phyloP scores from a whole-genome alignment of 306 rosid species.

The Vicia sativa region DNA sequence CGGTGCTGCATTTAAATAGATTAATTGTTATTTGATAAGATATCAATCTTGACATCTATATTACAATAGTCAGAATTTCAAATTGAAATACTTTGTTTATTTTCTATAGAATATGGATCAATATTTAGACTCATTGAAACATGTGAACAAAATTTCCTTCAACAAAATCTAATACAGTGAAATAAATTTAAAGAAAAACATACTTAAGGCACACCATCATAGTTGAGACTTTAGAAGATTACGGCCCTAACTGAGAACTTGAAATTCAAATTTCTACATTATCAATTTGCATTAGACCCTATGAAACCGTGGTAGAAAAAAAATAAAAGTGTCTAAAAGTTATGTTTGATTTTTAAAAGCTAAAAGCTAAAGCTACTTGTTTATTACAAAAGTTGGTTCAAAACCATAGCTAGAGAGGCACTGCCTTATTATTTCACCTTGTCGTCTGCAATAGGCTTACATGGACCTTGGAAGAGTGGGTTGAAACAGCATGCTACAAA shows the following conservation, averaged over 20 bases:
- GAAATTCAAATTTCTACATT: slow-evolving; percentile 42
- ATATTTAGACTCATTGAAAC: no score
- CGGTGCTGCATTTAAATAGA: no score
- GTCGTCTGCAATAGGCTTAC: slow-evolving; percentile 15
- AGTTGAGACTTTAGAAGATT: background rate
- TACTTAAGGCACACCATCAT: no score
- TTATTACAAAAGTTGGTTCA: slow-evolving; percentile 51
- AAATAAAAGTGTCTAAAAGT: slow-evolving; percentile 42
- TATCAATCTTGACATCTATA: no score
- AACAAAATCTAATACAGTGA: no score
- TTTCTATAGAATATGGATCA: no score
- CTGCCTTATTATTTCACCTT: slow-evolving; percentile 35
- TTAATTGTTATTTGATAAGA: no score
- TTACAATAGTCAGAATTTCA: no score
- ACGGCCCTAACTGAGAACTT: background rate
- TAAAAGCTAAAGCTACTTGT: slow-evolving; percentile 72
- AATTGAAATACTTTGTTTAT: no score
- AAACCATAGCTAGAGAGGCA: slow-evolving; percentile 35
- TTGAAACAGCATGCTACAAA: slow-evolving; percentile 28
- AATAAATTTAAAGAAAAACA: no score
- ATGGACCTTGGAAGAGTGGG: slow-evolving; percentile 1
- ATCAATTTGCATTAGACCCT: slow-evolving; percentile 29
- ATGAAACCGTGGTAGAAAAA: slow-evolving; percentile 26
- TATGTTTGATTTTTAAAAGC: slow-evolving; percentile 49
- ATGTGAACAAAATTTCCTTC: no score